Percentiles rank a stretch among this genome's conserved stretches.
Conservation (phyloP, 805 yeast species). For the Saccharomycopsis sp. region DNA sequence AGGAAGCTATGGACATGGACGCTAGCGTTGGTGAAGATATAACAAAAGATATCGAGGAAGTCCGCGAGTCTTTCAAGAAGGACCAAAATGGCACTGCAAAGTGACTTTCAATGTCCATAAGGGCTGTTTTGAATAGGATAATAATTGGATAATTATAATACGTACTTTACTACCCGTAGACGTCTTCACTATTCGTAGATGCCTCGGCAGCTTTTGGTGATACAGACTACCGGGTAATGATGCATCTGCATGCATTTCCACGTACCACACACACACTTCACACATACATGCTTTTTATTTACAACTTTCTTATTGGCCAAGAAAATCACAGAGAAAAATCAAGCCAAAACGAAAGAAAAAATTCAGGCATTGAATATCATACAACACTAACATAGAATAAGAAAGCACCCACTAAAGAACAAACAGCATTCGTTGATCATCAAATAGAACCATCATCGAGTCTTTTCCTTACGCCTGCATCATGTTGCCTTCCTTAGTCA, state of each 20-base stretch:
- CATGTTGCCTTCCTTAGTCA: constrained; percentile 19
- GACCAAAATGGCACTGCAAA: not conserved
- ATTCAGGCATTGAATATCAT: not conserved
- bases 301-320: not conserved
- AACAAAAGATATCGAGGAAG: not conserved
- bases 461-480: not conserved
- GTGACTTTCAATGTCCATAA: no score
- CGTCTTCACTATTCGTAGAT: no score
- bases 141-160: no score
- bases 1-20: not conserved
- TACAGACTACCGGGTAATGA: no score
- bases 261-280: no score
- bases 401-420: not conserved
- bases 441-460: not conserved
- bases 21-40: not conserved
- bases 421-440: not conserved
- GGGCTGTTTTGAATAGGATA: no score
- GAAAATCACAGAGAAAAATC: not conserved
- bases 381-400: not conserved
- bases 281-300: no score
- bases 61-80: not conserved
- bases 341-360: not conserved
- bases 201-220: no score
- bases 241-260: no score
- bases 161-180: no score